phyloP scores from a whole-genome alignment of 495 filamentous ascomycete genomes.

The Aspergillus avenaceus region DNA sequence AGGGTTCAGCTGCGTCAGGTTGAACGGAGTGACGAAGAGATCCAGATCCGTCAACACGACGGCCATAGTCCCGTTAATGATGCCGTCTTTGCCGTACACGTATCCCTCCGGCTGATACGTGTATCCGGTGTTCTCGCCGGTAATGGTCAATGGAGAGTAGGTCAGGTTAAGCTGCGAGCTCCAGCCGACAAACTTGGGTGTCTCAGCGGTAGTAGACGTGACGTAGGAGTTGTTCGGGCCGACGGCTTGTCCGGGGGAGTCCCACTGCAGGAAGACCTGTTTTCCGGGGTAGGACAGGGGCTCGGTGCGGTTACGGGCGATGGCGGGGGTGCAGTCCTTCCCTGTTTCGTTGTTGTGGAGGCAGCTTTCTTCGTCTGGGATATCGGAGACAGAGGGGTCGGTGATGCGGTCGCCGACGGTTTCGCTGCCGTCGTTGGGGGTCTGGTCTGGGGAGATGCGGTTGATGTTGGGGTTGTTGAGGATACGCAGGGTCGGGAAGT shows the following conservation, averaged over 20 bases:
- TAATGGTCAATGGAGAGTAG: slow-evolving; percentile 62
- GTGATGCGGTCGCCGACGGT: slow-evolving; percentile 21
- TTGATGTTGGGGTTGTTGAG: slow-evolving; percentile 76
- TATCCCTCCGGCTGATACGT: slow-evolving; percentile 64
- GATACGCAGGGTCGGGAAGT: slow-evolving; percentile 73
- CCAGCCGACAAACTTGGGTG: slow-evolving; percentile 70
- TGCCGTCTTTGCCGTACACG: slow-evolving; percentile 62
- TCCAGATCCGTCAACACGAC: slow-evolving; percentile 70
- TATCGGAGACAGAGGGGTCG: slow-evolving; percentile 9
- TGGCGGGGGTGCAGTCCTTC: slow-evolving; percentile 55
- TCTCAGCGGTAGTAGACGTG: slow-evolving; percentile 55
- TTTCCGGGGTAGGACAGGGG: slow-evolving; percentile 76
- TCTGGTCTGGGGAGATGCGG: slow-evolving; percentile 45
- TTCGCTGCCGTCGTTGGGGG: slow-evolving; percentile 27
- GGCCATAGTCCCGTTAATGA: slow-evolving; percentile 77
- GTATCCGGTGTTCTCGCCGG: slow-evolving; percentile 25
- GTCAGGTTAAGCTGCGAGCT: slow-evolving; percentile 82
- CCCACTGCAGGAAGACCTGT: slow-evolving; percentile 68
- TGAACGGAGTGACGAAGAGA: slow-evolving; percentile 69
- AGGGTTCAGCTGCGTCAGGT: slow-evolving; percentile 66
- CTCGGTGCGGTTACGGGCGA: slow-evolving; percentile 60
- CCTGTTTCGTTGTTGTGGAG: slow-evolving; percentile 46
- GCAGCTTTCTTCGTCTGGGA: slow-evolving; percentile 44
- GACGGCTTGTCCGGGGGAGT: slow-evolving; percentile 60
- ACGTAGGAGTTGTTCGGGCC: slow-evolving; percentile 82